A percentile compares a stretch with the other conserved stretches of the same genome.
Conservation (phyloP, 208 protist species). For the Acanthamoeba castellanii region DNA sequence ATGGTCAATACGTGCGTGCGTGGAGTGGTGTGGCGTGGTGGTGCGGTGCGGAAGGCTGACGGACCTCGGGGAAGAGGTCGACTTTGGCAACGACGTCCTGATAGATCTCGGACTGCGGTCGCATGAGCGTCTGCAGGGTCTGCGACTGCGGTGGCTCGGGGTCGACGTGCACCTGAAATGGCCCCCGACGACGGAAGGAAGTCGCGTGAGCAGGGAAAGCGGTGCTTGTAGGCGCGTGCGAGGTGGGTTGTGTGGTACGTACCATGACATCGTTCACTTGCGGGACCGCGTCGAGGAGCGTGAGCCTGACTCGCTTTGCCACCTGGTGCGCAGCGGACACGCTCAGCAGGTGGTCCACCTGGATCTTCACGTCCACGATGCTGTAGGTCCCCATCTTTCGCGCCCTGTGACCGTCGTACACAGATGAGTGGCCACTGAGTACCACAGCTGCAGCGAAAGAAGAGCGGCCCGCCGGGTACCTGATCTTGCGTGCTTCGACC, state of each 20-base stretch:
- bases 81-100: background rate
- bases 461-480: background rate
- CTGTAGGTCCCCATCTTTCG: constrained; percentile 55
- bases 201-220: background rate
- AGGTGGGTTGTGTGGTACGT: background rate
- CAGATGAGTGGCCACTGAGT: background rate
- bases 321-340: constrained; percentile 34
- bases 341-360: constrained; percentile 14
- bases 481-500: background rate
- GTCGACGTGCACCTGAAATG: constrained; percentile 13
- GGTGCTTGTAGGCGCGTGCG: no score
- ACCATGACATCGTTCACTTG: constrained; percentile 47
- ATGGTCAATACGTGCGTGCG: background rate
- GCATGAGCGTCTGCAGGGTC: constrained; percentile 28
- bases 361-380: constrained; percentile 29
- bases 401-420: background rate
- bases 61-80: constrained; percentile 15
- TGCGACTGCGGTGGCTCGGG: constrained; percentile 45
- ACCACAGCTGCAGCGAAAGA: background rate
- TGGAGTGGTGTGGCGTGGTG: background rate
- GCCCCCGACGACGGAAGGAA: background rate
- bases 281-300: background rate
- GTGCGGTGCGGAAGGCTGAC: no score
- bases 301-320: background rate
- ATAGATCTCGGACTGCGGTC: constrained; percentile 37